These are phyloP conservation scores for Coniella vitis DNA, from an alignment of 2,329 filamentous ascomycete genomes.

Conservation along the genomic window DNA sequence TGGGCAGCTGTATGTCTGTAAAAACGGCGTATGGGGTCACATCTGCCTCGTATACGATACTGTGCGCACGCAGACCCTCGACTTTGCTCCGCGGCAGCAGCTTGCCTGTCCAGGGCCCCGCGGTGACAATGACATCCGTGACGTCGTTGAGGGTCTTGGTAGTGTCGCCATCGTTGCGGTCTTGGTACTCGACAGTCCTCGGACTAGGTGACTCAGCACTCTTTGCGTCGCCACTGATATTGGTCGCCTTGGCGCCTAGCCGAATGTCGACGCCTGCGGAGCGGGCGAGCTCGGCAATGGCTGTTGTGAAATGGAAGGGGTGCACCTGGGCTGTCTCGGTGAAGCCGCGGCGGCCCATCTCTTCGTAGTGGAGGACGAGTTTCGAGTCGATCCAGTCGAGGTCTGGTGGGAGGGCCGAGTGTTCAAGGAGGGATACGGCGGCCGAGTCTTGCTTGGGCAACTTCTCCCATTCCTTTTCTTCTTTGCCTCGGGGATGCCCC, in stretches of 20 bases:
- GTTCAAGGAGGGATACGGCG: slow-evolving; percentile 40
- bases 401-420: slow-evolving; percentile 63
- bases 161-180: slow-evolving; percentile 35
- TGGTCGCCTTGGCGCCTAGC: slow-evolving; percentile 59
- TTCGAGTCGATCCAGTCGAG: slow-evolving; percentile 77
- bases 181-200: slow-evolving; percentile 53
- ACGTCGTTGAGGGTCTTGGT: slow-evolving; percentile 33
- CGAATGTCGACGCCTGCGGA: slow-evolving; percentile 63
- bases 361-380: slow-evolving; percentile 62
- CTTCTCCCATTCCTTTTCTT: slow-evolving; percentile 50
- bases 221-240: slow-evolving; percentile 40
- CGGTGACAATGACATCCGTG: slow-evolving; percentile 45
- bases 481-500: slow-evolving; percentile 17
- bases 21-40: slow-evolving; percentile 76
- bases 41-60: slow-evolving; percentile 56
- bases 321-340: slow-evolving; percentile 89
- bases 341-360: slow-evolving; percentile 65
- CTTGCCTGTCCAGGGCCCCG: slow-evolving; percentile 46
- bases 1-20: slow-evolving; percentile 72
- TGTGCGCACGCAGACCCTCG: slow-evolving; percentile 55
- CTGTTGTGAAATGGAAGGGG: slow-evolving; percentile 81
- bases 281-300: slow-evolving; percentile 70
- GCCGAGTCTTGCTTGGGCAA: slow-evolving; percentile 52
- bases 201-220: slow-evolving; percentile 32
- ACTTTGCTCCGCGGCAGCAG: slow-evolving; percentile 53